Evolutionary conservation across 2,329 filamentous ascomycete genomes (phyloP).

Genomic region (Cucurbitaria berberidis): DNA sequence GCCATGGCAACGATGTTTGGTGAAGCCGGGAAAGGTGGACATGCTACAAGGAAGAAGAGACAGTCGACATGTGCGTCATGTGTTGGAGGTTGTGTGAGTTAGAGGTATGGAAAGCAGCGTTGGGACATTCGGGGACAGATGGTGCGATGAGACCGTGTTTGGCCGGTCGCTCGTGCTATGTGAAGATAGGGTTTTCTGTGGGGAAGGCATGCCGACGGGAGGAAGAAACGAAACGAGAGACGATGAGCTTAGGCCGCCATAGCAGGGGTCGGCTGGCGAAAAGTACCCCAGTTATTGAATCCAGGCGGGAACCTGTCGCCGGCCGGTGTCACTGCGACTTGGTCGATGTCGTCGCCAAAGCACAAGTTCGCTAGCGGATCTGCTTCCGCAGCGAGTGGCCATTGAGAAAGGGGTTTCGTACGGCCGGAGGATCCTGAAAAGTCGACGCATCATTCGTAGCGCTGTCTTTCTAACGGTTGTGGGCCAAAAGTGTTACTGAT

Average conservation of each 20-base stretch:
- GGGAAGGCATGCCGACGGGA: constrained; percentile 28
- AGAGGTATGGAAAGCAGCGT: constrained; percentile 1
- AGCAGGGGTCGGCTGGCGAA: constrained; percentile 8
- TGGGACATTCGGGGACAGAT: not conserved
- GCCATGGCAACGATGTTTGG: constrained; percentile 26
- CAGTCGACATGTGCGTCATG: not conserved
- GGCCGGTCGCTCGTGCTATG: constrained; percentile 10
- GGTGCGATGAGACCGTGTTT: constrained; percentile 9
- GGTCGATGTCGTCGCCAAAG: too few species aligned
- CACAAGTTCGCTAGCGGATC: not conserved
- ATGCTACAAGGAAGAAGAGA: constrained; percentile 5
- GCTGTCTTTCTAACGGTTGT: not conserved
- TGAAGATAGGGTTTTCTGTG: constrained; percentile 28
- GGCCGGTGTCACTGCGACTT: too few species aligned
- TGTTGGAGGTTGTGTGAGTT: constrained; percentile 12
- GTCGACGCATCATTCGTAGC: not conserved
- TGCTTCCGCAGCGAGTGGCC: not conserved
- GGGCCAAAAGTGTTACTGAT: constrained; percentile 12
- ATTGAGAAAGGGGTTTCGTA: not conserved
- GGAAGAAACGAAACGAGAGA: constrained; percentile 1
- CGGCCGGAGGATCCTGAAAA: not conserved
- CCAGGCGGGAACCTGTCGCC: constrained; percentile 6
- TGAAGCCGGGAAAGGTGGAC: constrained; percentile 1
- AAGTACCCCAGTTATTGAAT: not conserved
- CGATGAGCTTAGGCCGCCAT: constrained; percentile 6